phyloP scores from a whole-genome alignment of 1,139 yeast genomes.

The Eremothecium cymbalariae region DNA sequence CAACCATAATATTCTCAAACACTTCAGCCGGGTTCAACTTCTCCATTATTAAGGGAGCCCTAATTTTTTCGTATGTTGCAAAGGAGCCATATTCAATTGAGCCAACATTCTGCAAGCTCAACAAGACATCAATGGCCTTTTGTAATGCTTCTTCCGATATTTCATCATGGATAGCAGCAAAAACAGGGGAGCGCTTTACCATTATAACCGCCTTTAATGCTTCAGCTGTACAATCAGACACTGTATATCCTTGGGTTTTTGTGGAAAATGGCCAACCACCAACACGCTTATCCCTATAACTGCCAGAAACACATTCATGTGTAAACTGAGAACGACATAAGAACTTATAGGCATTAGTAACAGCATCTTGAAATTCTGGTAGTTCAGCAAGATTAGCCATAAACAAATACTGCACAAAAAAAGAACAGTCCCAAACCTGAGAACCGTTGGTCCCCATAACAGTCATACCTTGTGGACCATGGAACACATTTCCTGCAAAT shows the following conservation, averaged over 20 bases:
- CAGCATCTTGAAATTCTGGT: conserved; percentile 56
- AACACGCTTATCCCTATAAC: conserved; percentile 70
- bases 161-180: conserved; percentile 41
- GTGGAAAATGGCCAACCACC: conserved; percentile 99
- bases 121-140: conserved; percentile 63
- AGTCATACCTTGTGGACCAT: conserved; percentile 86
- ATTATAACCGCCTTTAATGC: conserved; percentile 87
- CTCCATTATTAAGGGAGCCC: conserved; percentile 74
- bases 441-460: conserved; percentile 97
- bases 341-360: conserved; percentile 60
- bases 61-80: conserved; percentile 81
- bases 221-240: conserved; percentile 95
- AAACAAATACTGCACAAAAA: conserved; percentile 76
- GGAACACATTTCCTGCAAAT: conserved; percentile 70
- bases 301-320: conserved; percentile 66
- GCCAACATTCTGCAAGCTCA: conserved; percentile 69
- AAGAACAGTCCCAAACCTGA: conserved; percentile 95
- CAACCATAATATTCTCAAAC: conserved; percentile 96
- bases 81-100: conserved; percentile 83
- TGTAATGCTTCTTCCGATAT: conserved; percentile 48
- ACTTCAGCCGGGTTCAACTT: conserved; percentile 92
- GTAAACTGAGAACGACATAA: conserved; percentile 78
- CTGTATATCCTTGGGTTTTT: conserved; percentile 92
- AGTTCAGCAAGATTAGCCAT: conserved; percentile 70
- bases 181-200: conserved; percentile 64